Percentiles rank a stretch among this genome's conserved stretches.
Evolutionary conservation across 2,329 filamentous ascomycete species (phyloP).

Genomic region (Xylaria sp.): DNA sequence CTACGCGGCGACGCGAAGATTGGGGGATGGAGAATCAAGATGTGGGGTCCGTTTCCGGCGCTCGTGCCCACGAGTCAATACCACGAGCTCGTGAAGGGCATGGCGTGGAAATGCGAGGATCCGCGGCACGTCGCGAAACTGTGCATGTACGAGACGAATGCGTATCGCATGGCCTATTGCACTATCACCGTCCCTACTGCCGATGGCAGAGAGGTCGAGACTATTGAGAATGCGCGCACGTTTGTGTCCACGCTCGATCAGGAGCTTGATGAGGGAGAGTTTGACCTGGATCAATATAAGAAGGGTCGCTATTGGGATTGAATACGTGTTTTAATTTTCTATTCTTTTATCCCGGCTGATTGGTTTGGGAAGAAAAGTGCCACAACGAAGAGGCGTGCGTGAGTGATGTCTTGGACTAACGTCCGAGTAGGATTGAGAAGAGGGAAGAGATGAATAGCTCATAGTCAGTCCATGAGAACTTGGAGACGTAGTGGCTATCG

Average conservation of each 20-base stretch:
- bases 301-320: background rate
- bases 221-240: conserved; percentile 28
- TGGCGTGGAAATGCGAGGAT: conserved; percentile 33
- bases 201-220: background rate
- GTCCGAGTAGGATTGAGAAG: too few species aligned
- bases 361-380: too few species aligned
- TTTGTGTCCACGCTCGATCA: conserved; percentile 23
- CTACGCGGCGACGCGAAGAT: conserved; percentile 22
- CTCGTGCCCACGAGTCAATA: conserved; percentile 26
- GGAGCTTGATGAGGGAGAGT: conserved; percentile 23
- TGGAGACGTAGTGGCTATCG: background rate
- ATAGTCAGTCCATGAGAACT: background rate
- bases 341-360: background rate
- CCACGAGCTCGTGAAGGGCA: conserved; percentile 23
- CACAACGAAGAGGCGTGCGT: too few species aligned
- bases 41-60: conserved; percentile 30
- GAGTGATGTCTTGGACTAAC: too few species aligned
- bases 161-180: conserved; percentile 31
- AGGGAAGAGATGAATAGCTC: too few species aligned
- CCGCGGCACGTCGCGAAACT: conserved; percentile 23
- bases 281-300: conserved; percentile 10
- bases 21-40: conserved; percentile 28
- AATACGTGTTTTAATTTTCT: background rate
- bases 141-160: conserved; percentile 24
- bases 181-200: conserved; percentile 11